Base-by-base conservation (phyloP, 768 basidiomycete genomes). In the Exidia glandulosa region DNA sequence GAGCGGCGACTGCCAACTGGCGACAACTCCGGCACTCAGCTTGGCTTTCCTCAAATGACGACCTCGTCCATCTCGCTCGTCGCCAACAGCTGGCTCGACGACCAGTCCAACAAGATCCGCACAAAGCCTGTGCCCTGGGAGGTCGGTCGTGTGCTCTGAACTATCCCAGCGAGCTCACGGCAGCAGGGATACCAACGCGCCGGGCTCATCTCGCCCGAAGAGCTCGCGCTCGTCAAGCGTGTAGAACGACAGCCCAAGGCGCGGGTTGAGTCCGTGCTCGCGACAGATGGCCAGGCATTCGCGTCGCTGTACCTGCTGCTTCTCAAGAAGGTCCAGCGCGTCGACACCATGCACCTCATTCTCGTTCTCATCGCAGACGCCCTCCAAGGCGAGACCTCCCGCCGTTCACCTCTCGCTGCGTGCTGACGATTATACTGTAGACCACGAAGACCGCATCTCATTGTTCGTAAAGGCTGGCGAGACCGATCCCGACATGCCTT, bases 121-220 rank as follows among this genome's bases (percentile, higher is more conserved):
- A 81, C 87, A 7, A 96, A 94, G 72, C 85, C 87, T 1, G 91
- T 96, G 10, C 94, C 94, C 64, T 98, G 95, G 95, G 94, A 96
- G 86, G 95, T 95, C 60, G 61, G 76, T 55, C 29, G 19, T 45
- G 50, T 37, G 56, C 45, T 48, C 54, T 48, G 45, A 32, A 29
- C 45, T 7, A 30, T 59, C 14, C 45, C 12, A 16, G 32, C 19
- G 41, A 57, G 16, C 54, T 57, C 3, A 67, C 71, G 50, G 67
- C 61, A 57, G 65, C 65, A 97, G 94, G 93, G 89, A 62, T 96
- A 97, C 76, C 94, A 96, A 75, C 86, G 95, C 65, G 94, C 92
- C 50, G 91, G 86, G 50, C 83, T 94, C 47, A 82, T 98, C 67
- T 90, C 91, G 10, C 79, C 81, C 3, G 93, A 96, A 60, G 94